These are phyloP conservation scores for Rhodamnia rubescens DNA, from an alignment of 345 rosid genomes.

Conservation along the genomic window DNA sequence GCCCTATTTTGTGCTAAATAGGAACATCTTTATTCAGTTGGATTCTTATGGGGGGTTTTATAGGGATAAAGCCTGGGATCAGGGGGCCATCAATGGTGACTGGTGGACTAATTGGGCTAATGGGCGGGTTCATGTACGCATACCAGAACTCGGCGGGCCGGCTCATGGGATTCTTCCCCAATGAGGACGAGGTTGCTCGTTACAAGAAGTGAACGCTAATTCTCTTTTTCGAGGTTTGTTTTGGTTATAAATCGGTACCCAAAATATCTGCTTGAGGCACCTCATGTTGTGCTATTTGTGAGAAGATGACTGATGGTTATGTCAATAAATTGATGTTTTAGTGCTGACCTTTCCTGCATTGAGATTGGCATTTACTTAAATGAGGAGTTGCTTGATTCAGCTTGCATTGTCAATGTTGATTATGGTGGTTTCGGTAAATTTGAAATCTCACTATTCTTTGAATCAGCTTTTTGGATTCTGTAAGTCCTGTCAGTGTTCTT, in stretches of 20 bases:
- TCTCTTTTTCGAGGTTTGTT: not conserved
- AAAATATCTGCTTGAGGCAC: not conserved
- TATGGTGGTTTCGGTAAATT: not conserved
- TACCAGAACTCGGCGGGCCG: slow-evolving; percentile 97
- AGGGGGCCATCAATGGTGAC: slow-evolving; percentile 98
- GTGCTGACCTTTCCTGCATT: not conserved
- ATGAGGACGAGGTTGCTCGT: slow-evolving; percentile 72
- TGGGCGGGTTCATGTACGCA: slow-evolving; percentile 99
- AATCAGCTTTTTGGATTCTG: too few species aligned
- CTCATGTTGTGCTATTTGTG: not conserved
- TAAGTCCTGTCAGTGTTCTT: not conserved
- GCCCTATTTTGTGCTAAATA: not conserved
- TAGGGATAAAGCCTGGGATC: slow-evolving; percentile 86
- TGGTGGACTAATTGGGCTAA: slow-evolving; percentile 84
- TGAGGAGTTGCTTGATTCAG: not conserved
- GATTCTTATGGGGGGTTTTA: not conserved
- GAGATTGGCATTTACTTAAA: not conserved
- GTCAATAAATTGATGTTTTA: not conserved
- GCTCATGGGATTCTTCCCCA: slow-evolving; percentile 93
- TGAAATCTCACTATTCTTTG: not conserved
- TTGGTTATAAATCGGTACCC: not conserved
- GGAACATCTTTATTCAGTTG: not conserved
- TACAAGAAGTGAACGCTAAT: slow-evolving; percentile 39
- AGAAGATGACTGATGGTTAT: not conserved
- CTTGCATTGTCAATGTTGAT: not conserved